Base-by-base conservation (phyloP, 73 alveolate species). In the Paramecium caudatum region DNA sequence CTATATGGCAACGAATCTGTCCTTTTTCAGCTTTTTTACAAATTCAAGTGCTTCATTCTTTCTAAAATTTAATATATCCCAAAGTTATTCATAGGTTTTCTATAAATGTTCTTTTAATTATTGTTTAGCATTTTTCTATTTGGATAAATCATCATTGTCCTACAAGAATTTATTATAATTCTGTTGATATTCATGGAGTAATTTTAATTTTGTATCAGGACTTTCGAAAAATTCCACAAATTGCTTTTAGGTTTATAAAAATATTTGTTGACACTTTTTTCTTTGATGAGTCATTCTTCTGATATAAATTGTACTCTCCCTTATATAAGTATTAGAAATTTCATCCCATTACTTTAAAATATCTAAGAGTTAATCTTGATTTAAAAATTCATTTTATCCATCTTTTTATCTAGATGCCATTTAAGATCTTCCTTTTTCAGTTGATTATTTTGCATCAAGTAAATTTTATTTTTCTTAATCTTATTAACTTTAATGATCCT, bases 321-420 rank as follows among this genome's bases (percentile, higher is more conserved):
- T 74, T 4, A 41, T 21, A 43, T 74, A 74, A 16, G 62, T 74
- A 41, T 74, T 37, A 0, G 88, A 74, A 12, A 45, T 74, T 43
- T 74, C 88, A 41, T 74, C 88, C 88, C 88, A 74, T 74, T 74
- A 45, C 10, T 37, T 41, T 74, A 74, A 45, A 16, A 74, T 74
- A 7, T 47, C 47, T 65, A 17, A 32, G 5, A 65, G 17, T 32
- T 65, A 65, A 65, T 65, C 83, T 33, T 65, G 19, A 65, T 30
- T 33, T 34, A 65, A 33, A 65, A 65, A 65, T 65, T 65, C 83
- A 33, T 43, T 36, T 23, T 55, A 25, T 10, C 27, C 80, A 55
- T 55, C 80, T 25, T 55, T 55, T 55, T 55, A 55, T 16, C 83
- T 34, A 12, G 47, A 65, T 65, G 50, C 83, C 39, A 33, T 32